These are phyloP conservation scores for Serendipita sp. DNA, from an alignment of 768 basidiomycete species.

Conservation along the genomic window DNA sequence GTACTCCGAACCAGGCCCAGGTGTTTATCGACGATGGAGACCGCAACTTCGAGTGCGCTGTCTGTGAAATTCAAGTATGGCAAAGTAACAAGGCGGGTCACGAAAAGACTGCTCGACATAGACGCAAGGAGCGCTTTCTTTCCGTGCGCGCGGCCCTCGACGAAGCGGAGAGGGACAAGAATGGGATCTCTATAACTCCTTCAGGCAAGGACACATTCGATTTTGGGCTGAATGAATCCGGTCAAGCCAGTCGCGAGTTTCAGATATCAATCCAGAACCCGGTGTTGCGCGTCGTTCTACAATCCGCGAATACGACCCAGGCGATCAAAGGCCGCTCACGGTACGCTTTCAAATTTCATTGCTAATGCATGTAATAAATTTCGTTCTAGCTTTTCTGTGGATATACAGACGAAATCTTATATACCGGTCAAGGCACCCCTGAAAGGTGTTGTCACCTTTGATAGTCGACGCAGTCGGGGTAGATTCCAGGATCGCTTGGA, in stretches of 20 bases:
- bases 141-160: slow-evolving; percentile 29
- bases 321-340: neutral
- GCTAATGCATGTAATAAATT: neutral
- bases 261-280: slow-evolving; percentile 1
- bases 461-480: slow-evolving; percentile 17
- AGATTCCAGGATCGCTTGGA: slow-evolving; percentile 38
- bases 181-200: slow-evolving; percentile 26
- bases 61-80: slow-evolving; percentile 1
- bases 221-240: slow-evolving; percentile 28
- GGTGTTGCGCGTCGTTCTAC: neutral
- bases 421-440: neutral
- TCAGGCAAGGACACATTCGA: slow-evolving; percentile 23
- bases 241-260: slow-evolving; percentile 8
- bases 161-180: slow-evolving; percentile 38
- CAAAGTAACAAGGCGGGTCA: neutral
- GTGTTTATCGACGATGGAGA: neutral
- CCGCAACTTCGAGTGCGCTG: neutral
- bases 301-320: neutral
- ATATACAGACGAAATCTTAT: neutral
- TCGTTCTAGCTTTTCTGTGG: neutral
- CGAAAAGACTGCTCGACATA: slow-evolving; percentile 18
- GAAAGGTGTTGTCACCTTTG: slow-evolving; percentile 2
- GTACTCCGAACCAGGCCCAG: neutral
- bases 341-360: neutral
- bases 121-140: slow-evolving; percentile 22